Base-by-base conservation (phyloP, 139 green algal genomes). In the Ulvella scutata region DNA sequence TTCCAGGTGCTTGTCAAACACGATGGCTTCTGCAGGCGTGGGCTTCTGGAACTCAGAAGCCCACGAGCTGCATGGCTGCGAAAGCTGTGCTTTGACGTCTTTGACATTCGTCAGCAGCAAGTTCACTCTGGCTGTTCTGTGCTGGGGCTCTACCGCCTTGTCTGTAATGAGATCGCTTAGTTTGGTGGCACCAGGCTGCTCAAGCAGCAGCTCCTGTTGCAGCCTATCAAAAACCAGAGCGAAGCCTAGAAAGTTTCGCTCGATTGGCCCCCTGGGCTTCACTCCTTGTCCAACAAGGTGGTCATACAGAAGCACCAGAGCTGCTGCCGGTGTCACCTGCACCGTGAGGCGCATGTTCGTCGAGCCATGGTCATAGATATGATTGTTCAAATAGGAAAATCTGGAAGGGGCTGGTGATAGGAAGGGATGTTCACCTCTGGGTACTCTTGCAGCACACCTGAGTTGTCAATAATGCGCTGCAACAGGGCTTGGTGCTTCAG, bases 401-500 rank as follows among this genome's bases (percentile, higher is more conserved):
- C 13, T 13, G n/a, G 17, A 36, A 21, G 31, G 60, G 31, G 60
- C 60, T 21, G 17, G 60, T 28, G 31, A n/a, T 9, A 21, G 9
- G 4, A 44, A 17, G 23, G 21, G 1, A 31, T 23, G 2, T 67
- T 3, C 73, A 85, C 76, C 51, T 79, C 59, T 13, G 76, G 72
- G n/a, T 73, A 43, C 43, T 74, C 26, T 39, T 83, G 28, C 72
- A 85, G 44, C 38, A 96, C 72, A 26, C 62, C 62, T 10, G 73
- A 79, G 3, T 26, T 7, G 28, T 74, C 72, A 60, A 93, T 34
- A 36, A 95, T n/a, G 28, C 79, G 39, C 51, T 82, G 77, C 29
- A 95, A 72, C 43, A 93, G 31, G 23, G 67, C 72, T 38, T 88
- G 76, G 43, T 91, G 80, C 87, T 89, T 90, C 33, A 98, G 81